Conservation (phyloP, 345 rosid genomes). For the Melastoma malabathricum region DNA sequence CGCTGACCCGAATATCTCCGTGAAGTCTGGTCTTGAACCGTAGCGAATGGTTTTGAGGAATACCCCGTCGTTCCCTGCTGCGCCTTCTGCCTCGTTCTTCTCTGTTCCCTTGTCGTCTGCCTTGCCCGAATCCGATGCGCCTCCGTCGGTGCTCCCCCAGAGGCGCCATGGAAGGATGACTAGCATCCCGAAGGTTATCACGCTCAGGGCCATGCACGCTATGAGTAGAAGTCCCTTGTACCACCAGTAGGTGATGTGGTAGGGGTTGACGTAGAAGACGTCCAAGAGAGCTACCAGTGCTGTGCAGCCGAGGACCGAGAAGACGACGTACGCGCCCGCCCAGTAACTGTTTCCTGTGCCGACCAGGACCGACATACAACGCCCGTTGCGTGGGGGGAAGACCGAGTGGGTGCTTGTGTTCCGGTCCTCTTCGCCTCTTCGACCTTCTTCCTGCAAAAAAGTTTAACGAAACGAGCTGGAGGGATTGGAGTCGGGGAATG, state of each 20-base stretch:
- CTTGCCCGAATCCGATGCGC: slow-evolving; percentile 7
- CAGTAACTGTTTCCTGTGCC: slow-evolving; percentile 66
- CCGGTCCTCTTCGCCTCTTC: slow-evolving; percentile 6
- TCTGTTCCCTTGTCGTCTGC: slow-evolving; percentile 5
- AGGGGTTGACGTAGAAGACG: slow-evolving; percentile 47
- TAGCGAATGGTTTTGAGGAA: slow-evolving; percentile 14
- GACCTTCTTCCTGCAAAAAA: slow-evolving; percentile 65
- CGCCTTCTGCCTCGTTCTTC: neutral
- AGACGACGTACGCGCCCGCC: slow-evolving; percentile 55
- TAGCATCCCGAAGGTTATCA: slow-evolving; percentile 50
- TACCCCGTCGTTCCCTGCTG: slow-evolving; percentile 8
- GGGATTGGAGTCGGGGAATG: too few species aligned
- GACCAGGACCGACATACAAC: slow-evolving; percentile 54
- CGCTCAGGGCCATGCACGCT: slow-evolving; percentile 53
- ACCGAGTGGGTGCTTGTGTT: slow-evolving; percentile 11
- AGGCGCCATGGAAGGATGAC: slow-evolving; percentile 61
- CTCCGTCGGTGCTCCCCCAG: slow-evolving; percentile 38
- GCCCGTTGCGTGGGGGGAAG: slow-evolving; percentile 21
- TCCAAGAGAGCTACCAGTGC: slow-evolving; percentile 28
- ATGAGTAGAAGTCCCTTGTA: slow-evolving; percentile 61
- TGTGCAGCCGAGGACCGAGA: slow-evolving; percentile 47
- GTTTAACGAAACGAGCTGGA: neutral
- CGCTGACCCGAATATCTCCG: slow-evolving; percentile 47
- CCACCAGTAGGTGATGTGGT: slow-evolving; percentile 54
- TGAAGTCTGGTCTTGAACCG: slow-evolving; percentile 70